phyloP scores from a whole-genome alignment of 1,284 basidiomycete species.

The Tilletia horrida region DNA sequence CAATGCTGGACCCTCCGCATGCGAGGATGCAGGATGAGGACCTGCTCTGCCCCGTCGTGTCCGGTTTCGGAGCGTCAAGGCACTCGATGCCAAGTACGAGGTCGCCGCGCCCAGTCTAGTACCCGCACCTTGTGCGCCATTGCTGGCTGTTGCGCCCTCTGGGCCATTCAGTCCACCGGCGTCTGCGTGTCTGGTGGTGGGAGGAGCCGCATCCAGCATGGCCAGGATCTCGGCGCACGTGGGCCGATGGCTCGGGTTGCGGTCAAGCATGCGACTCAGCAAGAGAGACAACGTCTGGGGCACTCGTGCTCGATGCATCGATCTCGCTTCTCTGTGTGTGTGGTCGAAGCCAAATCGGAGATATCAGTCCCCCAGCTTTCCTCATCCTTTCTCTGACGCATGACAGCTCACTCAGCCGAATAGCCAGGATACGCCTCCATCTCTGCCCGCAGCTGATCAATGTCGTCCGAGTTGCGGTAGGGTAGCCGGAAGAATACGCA shows the following conservation, averaged over 20 bases:
- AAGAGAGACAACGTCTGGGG: constrained; percentile 69
- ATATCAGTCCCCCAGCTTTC: no score
- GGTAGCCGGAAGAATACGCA: constrained; percentile 75
- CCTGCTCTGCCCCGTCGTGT: no score
- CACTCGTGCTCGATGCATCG: constrained; percentile 68
- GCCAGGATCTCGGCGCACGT: constrained; percentile 67
- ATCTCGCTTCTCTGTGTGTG: constrained; percentile 56
- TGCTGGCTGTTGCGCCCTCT: background rate
- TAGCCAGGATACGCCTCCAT: constrained; percentile 73
- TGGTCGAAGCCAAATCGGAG: no score
- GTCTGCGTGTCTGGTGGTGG: background rate
- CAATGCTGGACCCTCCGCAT: no score
- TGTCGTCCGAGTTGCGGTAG: constrained; percentile 59
- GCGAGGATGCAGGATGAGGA: no score
- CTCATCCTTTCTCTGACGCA: background rate
- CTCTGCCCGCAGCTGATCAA: constrained; percentile 68
- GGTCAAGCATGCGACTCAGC: constrained; percentile 68
- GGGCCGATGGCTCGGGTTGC: constrained; percentile 65
- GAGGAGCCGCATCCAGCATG: constrained; percentile 17
- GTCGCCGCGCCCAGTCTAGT: background rate
- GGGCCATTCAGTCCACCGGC: no score
- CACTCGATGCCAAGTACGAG: background rate
- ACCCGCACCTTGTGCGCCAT: background rate
- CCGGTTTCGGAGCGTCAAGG: no score
- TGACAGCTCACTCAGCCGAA: constrained; percentile 30